Evolutionary conservation across 306 rosid genomes (phyloP), one percentile per base, ranked within the genome.

Genomic region (Elaeagnus macrophylla): DNA sequence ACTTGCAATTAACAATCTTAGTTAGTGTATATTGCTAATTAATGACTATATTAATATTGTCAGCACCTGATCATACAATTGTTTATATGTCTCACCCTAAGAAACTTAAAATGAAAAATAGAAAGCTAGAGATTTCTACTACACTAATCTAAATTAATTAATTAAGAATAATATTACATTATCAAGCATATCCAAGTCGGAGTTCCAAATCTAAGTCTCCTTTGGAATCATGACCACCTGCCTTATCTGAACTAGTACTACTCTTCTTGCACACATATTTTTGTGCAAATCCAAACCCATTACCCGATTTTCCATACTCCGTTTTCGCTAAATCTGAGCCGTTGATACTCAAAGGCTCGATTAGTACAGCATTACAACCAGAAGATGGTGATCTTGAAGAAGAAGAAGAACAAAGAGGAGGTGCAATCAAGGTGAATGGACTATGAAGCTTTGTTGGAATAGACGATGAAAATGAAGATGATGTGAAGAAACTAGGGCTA

Each of bases 151-250:
- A 25, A 25, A 25, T 25, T 25, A 25, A 25, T 25, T 25, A 25
- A 25, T 25, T 25, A 25, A 25, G 32, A 25, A 25, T 1, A 25
- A 25, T 1, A 25, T 25, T 25, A 25, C 32, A 25, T 1, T 25
- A 25, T 25, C 32, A 25, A 2, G 32, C 32, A 25, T 50, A 76
- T 35, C 97, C 94, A 73, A 91, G 73, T 49, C 97, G 94, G 74
- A 91, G 95, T 69, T 91, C 96, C 76, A 90, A 88, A 80, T 90
- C 97, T 40, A 91, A 72, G 61, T 25, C 84, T 46, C 73, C 72
- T 63, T 71, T 69, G 38, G 77, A 73, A 14, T 25, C 32, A 25
- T 61, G 75, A 25, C 73, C 61, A 48, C 11, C 37, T 12, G 51
- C 57, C 44, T 76, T 85, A 72, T 84, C 76, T 72, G 69, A 37